These are phyloP conservation scores for Xylaria sp. DNA, from an alignment of 2,329 filamentous ascomycete species.

Conservation along the genomic window DNA sequence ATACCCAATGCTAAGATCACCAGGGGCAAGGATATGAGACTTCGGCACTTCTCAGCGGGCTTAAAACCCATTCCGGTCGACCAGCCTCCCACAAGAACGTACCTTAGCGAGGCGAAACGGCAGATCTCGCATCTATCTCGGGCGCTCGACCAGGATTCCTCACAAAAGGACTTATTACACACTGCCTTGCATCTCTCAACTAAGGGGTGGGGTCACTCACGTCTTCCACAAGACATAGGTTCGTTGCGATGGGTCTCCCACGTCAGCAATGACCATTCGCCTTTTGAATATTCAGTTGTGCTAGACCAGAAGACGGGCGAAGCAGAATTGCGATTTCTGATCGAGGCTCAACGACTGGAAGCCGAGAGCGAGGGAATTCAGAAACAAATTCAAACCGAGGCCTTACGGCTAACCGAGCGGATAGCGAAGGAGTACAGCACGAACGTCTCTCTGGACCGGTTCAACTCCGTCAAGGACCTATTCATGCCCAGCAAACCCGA, in stretches of 20 bases:
- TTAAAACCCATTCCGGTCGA: conserved; percentile 17
- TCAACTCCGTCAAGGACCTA: conserved; percentile 14
- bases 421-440: conserved; percentile 9
- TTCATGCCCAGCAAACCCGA: conserved; percentile 13
- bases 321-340: conserved; percentile 18
- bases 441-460: conserved; percentile 13
- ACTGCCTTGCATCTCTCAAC: conserved; percentile 7
- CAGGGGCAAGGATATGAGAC: conserved; percentile 19
- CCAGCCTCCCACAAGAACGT: not conserved
- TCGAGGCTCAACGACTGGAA: conserved; percentile 15
- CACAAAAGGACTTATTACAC: conserved; percentile 2
- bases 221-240: conserved; percentile 1
- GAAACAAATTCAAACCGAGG: conserved; percentile 4
- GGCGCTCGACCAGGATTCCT: conserved; percentile 11
- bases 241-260: conserved; percentile 10
- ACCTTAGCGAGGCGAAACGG: conserved; percentile 15
- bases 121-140: conserved; percentile 14
- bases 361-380: not conserved
- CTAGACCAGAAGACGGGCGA: conserved; percentile 17
- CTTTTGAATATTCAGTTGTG: conserved; percentile 18
- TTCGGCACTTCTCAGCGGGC: conserved; percentile 20
- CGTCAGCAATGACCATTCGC: conserved; percentile 18
- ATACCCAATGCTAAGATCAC: conserved; percentile 21
- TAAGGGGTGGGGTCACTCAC: conserved; percentile 9
- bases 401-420: conserved; percentile 4